These are phyloP conservation scores for Sporothrix mexicana DNA, from an alignment of 2,329 filamentous ascomycete genomes.

Conservation along the genomic window DNA sequence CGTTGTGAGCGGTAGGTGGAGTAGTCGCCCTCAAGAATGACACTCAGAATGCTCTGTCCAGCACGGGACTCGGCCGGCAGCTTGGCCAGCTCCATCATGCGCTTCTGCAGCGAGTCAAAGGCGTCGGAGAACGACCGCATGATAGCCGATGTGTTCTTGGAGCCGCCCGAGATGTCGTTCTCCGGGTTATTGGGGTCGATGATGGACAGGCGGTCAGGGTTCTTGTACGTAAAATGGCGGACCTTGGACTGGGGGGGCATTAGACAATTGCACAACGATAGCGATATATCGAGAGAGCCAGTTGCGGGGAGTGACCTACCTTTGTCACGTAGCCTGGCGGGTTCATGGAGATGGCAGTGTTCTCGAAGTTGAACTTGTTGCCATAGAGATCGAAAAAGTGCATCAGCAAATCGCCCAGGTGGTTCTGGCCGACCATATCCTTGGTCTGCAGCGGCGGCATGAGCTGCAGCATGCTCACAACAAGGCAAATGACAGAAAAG, in stretches of 20 bases:
- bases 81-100: slow-evolving; percentile 60
- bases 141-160: slow-evolving; percentile 71
- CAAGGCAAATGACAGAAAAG: slow-evolving; percentile 91
- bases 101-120: slow-evolving; percentile 60
- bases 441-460: slow-evolving; percentile 72
- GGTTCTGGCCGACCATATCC: slow-evolving; percentile 63
- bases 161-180: slow-evolving; percentile 92
- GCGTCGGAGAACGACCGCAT: slow-evolving; percentile 72
- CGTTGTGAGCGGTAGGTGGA: slow-evolving; percentile 73
- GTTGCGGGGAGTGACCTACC: slow-evolving; percentile 53
- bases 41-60: slow-evolving; percentile 67
- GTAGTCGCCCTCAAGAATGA: slow-evolving; percentile 80
- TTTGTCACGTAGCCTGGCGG: slow-evolving; percentile 79
- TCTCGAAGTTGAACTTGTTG: slow-evolving; percentile 73
- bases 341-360: slow-evolving; percentile 75
- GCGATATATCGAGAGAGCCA: not conserved
- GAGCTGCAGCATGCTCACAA: slow-evolving; percentile 84
- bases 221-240: slow-evolving; percentile 59
- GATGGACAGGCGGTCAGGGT: slow-evolving; percentile 75
- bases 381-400: slow-evolving; percentile 92
- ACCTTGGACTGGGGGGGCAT: slow-evolving; percentile 51
- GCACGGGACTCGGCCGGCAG: slow-evolving; percentile 41
- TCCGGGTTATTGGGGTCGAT: slow-evolving; percentile 84
- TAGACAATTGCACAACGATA: slow-evolving; percentile 10
- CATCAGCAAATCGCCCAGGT: slow-evolving; percentile 81